phyloP scores from a whole-genome alignment of 495 filamentous ascomycete species.

The Annulohypoxylon moriforme region DNA sequence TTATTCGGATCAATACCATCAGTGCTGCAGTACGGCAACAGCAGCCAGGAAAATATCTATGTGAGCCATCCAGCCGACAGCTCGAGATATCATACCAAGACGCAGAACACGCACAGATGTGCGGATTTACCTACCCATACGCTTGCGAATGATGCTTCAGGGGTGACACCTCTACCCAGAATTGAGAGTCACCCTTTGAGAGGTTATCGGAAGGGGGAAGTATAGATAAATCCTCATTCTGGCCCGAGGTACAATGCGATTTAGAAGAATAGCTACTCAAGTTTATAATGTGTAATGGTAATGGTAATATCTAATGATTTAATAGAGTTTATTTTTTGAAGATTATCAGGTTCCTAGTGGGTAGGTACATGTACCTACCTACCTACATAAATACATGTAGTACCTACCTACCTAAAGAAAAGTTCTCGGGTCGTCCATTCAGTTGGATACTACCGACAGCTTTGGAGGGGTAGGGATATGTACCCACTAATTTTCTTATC shows the following conservation, averaged over 20 bases:
- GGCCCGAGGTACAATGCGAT: too few relatives aligned
- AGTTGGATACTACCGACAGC: too few relatives aligned
- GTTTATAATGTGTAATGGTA: too few relatives aligned
- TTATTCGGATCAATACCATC: conserved; percentile 19
- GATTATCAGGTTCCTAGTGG: too few relatives aligned
- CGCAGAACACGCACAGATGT: neutral
- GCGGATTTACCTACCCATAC: neutral
- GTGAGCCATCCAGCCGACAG: neutral
- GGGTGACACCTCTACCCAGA: neutral
- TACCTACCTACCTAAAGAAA: too few relatives aligned
- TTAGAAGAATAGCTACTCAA: too few relatives aligned
- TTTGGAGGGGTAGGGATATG: too few relatives aligned
- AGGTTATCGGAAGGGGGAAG: neutral
- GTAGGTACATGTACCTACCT: too few relatives aligned
- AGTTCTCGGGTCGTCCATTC: too few relatives aligned
- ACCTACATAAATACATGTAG: too few relatives aligned
- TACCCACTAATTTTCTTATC: neutral
- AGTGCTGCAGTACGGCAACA: neutral
- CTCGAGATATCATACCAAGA: neutral
- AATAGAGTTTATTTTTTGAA: too few relatives aligned
- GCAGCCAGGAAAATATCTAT: conserved; percentile 8
- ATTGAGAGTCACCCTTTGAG: neutral
- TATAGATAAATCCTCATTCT: neutral
- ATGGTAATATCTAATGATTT: neutral
- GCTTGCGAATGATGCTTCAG: neutral